Base-by-base conservation (phyloP, 2,329 filamentous ascomycete species). In the Tricladium varicosporioides region DNA sequence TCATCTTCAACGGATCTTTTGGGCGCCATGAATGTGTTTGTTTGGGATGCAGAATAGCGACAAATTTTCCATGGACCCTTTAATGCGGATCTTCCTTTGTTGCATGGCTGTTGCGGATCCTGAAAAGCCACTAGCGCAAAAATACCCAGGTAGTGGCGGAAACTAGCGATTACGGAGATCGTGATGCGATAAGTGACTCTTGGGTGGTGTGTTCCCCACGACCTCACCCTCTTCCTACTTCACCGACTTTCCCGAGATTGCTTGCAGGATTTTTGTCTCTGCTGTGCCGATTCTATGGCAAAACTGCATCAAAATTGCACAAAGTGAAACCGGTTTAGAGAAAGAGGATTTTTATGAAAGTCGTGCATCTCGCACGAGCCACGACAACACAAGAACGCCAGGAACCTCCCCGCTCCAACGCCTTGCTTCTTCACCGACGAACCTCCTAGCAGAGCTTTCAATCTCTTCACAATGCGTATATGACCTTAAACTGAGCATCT, bases 1-100 rank as follows among this genome's bases (percentile, higher is more conserved):
- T 73, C 69, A 58, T 75, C 73, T 52, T 84, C 81, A 31, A 73
- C 75, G n/a, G 79, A 69, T 60, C 84, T 75, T 71, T 86, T 88
- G 16, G 78, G 69, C n/a, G 78, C 76, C 85, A 89, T 89, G 19
- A 54, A 69, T 49, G 19, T 51, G 52, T 51, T 16, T n/a, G 9
- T 46, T n/a, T 47, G n/a, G 47, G 18, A 15, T 14, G 40, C 55
- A 49, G 27, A 36, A 46, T 18, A 14, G 5, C 19, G 14, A 8
- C 18, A 11, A 32, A 27, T 40, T 19, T 22, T 43, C n/a, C 47
- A 19, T 32, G 16, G 42, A 42, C 7, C 19, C 16, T 15, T 18
- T 18, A 19, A 14, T 27, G 43, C 51, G 15, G 36, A 40, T 40
- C 5, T 40, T 13, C 2, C 2, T 40, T 40, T 40, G n/a, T n/a